Evolutionary conservation across 768 basidiomycete genomes (phyloP).

Genomic region (Gautieria morchelliformis): DNA sequence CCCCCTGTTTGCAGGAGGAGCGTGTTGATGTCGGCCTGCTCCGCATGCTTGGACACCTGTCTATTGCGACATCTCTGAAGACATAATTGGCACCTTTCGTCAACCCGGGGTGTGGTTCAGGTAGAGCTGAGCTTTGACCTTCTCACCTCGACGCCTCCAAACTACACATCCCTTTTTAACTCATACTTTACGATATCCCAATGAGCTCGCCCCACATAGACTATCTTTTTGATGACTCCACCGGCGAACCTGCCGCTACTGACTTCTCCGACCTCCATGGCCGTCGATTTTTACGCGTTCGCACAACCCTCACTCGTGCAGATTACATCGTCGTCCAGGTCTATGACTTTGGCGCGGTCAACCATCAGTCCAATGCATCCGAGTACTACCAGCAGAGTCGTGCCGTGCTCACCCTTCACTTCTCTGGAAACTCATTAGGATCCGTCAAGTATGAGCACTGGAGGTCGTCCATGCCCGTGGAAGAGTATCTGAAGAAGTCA

Average conservation of each 20-base stretch:
- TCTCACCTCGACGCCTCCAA: no score
- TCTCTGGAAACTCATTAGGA: background rate
- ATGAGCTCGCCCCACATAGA: background rate
- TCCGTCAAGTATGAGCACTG: constrained; percentile 2
- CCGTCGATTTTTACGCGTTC: constrained; percentile 4
- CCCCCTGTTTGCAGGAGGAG: no score
- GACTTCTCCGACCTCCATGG: background rate
- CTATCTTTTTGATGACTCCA: constrained; percentile 1
- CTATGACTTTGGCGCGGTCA: background rate
- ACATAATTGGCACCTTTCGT: no score
- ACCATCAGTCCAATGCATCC: background rate
- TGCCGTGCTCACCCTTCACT: background rate
- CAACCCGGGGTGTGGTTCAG: no score
- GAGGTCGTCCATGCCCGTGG: background rate
- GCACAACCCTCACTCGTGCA: background rate
- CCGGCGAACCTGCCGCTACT: background rate
- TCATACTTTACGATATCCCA: no score
- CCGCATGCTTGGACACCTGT: no score
- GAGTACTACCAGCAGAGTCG: background rate
- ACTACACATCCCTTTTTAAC: no score
- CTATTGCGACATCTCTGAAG: no score
- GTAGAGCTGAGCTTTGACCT: no score
- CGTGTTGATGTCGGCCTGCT: no score
- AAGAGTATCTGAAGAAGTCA: background rate
- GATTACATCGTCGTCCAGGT: background rate